phyloP scores from a whole-genome alignment of 768 basidiomycete species.

The Clathrus columnatus region DNA sequence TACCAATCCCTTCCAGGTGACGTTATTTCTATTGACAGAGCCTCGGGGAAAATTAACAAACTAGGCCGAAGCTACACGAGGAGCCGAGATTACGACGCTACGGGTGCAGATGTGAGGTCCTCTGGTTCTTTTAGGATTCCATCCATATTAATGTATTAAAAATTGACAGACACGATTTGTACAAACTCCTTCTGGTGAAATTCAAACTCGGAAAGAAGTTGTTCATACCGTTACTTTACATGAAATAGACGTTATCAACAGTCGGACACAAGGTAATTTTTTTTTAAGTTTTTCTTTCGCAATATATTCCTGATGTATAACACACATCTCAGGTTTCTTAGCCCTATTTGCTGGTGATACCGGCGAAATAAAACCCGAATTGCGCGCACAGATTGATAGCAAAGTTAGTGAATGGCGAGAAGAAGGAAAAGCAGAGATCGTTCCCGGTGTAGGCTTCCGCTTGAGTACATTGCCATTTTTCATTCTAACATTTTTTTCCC shows the following conservation, averaged over 20 bases:
- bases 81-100: slow-evolving; percentile 96
- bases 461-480: background rate
- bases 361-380: slow-evolving; percentile 96
- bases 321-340: slow-evolving; percentile 50
- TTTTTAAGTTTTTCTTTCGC: background rate
- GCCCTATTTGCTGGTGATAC: slow-evolving; percentile 94
- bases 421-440: slow-evolving; percentile 96
- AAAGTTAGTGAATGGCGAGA: slow-evolving; percentile 98
- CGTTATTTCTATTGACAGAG: slow-evolving; percentile 94
- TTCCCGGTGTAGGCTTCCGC: slow-evolving; percentile 69
- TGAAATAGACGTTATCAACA: slow-evolving; percentile 99
- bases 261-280: slow-evolving; percentile 68
- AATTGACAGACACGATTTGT: slow-evolving; percentile 84
- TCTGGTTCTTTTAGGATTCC: background rate
- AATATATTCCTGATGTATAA: background rate
- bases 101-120: slow-evolving; percentile 89
- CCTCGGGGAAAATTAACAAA: slow-evolving; percentile 93
- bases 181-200: slow-evolving; percentile 95
- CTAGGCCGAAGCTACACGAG: slow-evolving; percentile 94
- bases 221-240: slow-evolving; percentile 96
- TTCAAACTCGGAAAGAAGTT: slow-evolving; percentile 95
- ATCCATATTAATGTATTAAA: background rate
- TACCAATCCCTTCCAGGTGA: slow-evolving; percentile 52
- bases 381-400: slow-evolving; percentile 92
- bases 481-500: slow-evolving; percentile 3